A percentile compares a stretch with the other conserved stretches of the same genome.
phyloP scores from a whole-genome alignment of 257 asterid genomes.

The Nicotiana benthamiana region DNA sequence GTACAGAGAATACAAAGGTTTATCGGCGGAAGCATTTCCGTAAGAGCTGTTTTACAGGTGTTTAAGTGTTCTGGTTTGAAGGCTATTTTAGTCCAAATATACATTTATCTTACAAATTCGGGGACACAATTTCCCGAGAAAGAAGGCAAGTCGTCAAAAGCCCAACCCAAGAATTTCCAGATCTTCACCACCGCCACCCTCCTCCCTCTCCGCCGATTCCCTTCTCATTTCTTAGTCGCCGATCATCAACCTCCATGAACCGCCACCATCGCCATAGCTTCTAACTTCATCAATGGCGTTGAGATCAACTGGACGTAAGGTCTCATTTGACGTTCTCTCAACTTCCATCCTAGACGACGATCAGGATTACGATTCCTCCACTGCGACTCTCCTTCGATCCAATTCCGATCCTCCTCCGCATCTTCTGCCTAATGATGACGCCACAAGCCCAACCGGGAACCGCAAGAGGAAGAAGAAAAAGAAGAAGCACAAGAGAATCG shows the following conservation, averaged over 20 bases:
- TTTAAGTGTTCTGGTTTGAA: too few species aligned
- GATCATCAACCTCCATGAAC: constrained; percentile 1
- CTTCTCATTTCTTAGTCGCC: background rate
- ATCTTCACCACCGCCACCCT: background rate
- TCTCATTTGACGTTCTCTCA: constrained; percentile 55
- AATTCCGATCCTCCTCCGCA: constrained; percentile 42
- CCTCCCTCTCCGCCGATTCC: background rate
- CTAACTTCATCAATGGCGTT: constrained; percentile 32
- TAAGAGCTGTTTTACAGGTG: too few species aligned
- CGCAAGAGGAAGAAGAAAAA: constrained; percentile 31
- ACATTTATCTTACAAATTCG: too few species aligned
- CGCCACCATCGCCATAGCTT: background rate
- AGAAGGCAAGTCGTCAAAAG: too few species aligned
- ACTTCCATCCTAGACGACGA: constrained; percentile 23
- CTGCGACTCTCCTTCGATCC: constrained; percentile 27
- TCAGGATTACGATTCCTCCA: constrained; percentile 18
- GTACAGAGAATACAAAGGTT: background rate
- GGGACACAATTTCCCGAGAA: too few species aligned
- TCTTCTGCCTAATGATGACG: constrained; percentile 10
- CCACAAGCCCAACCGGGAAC: constrained; percentile 16
- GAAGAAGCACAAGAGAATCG: constrained; percentile 31
- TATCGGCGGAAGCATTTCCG: too few species aligned
- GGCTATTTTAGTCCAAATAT: too few species aligned
- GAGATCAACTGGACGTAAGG: constrained; percentile 49
- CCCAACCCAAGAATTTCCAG: background rate